Evolutionary conservation across 495 filamentous ascomycete genomes (phyloP), one percentile per base, ranked within the genome.

Genomic region (Neurospora sp.): DNA sequence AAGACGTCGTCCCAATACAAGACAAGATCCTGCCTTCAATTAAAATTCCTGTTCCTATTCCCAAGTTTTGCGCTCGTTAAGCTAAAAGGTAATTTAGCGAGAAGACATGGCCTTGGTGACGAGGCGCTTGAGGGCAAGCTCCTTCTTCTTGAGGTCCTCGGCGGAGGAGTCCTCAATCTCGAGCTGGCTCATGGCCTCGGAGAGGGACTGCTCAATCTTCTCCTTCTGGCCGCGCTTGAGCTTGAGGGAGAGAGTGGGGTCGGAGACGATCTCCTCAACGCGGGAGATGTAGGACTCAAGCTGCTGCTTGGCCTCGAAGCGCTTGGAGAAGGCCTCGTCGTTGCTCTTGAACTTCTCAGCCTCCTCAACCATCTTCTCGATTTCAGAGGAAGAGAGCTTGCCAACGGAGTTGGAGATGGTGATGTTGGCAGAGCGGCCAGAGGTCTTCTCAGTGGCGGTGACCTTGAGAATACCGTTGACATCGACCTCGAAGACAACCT

Each of bases 401-500:
- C 96, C 96, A 80, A 99, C 96, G 73, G 96, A 97, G 89, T 99
- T 99, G 82, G 94, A 95, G 85, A 99, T 99, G 80, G 96, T 98
- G 84, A 99, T 99, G 89, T 99, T 99, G 83, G 96, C 96, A 79
- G 88, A 94, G 79, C 96, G 93, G 77, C 96, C 96, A 65, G 96
- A 98, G 76, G 94, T 94, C 91, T 99, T 99, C 88, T 99, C 96
- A 45, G 94, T 97, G 75, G 96, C 96, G 76, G 96, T 99, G 77
- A 99, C 96, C 90, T 99, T 99, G 79, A 99, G 91, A 83, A 99
- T 98, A 91, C 96, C 96, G 86, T 99, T 99, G 88, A 98, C 96
- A 77, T 99, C 96, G 81, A 99, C 96, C 86, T 99, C 96, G 84
- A 99, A 98, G 81, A 98, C 94, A 78, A 95, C 93, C 84, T 99